phyloP scores from a whole-genome alignment of 129 eudicot species.

The Heracleum sosnowskyi region DNA sequence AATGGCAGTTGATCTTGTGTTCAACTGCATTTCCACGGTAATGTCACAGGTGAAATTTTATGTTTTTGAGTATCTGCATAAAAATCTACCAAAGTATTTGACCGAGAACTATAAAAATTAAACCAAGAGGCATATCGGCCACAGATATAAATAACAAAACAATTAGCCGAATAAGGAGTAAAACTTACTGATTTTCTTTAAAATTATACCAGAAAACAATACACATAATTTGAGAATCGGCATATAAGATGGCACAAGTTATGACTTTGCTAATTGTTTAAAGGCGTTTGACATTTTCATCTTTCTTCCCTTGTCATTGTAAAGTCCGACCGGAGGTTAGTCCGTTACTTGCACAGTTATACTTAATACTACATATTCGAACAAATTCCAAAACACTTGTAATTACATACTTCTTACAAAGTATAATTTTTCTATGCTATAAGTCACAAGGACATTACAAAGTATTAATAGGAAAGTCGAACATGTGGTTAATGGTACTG shows the following conservation, averaged over 20 bases:
- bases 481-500: too few relatives aligned
- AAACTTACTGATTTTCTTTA: not conserved
- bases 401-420: not conserved
- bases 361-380: not conserved
- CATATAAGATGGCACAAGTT: not conserved
- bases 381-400: not conserved
- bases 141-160: too few relatives aligned
- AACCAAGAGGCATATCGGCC: too few relatives aligned
- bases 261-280: not conserved
- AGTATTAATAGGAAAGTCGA: too few relatives aligned
- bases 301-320: not conserved
- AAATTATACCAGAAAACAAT: not conserved
- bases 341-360: not conserved
- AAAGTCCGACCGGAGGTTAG: not conserved
- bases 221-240: not conserved
- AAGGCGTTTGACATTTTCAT: not conserved
- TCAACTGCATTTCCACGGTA: too few relatives aligned
- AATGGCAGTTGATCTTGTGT: not conserved
- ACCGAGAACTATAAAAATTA: too few relatives aligned
- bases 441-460: too few relatives aligned
- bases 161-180: not conserved
- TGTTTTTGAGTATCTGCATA: too few relatives aligned
- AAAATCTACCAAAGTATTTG: too few relatives aligned
- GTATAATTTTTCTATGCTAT: too few relatives aligned
- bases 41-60: too few relatives aligned